These are phyloP conservation scores for Tetradesmus lagerheimii DNA, from an alignment of 139 green algal genomes.

Conservation along the genomic window DNA sequence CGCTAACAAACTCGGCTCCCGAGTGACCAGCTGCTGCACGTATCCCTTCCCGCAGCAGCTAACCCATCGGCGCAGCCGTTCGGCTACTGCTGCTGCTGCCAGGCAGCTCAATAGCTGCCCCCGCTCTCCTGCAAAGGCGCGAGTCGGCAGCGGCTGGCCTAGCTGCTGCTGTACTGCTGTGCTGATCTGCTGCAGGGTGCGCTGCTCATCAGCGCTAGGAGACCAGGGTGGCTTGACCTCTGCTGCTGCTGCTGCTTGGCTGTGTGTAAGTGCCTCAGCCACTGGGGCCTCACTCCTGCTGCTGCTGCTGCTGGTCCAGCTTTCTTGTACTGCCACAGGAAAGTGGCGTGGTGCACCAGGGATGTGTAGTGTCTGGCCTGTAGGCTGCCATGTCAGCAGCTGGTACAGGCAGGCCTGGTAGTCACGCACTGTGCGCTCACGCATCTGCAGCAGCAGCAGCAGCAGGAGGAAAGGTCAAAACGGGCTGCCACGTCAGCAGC, in stretches of 20 bases:
- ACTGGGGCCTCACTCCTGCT: background rate
- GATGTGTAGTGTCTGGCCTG: background rate
- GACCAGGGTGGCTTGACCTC: background rate
- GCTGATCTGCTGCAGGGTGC: background rate
- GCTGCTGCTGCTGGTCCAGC: background rate
- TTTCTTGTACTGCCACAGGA: conserved; percentile 30
- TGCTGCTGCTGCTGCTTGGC: background rate
- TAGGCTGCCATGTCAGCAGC: conserved; percentile 12
- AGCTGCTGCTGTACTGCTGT: conserved; percentile 17
- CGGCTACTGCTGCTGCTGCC: background rate
- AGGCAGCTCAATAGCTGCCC: background rate
- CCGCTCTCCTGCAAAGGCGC: conserved; percentile 14
- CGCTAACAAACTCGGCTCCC: conserved; percentile 32
- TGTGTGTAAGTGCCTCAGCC: background rate
- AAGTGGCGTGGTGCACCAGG: conserved; percentile 13
- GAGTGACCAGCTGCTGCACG: background rate
- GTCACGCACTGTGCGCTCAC: conserved; percentile 8
- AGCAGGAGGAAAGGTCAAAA: background rate
- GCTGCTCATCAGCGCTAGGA: background rate
- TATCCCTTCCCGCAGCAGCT: conserved; percentile 18
- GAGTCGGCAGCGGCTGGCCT: background rate
- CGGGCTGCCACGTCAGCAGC: too few relatives aligned
- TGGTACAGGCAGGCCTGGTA: conserved; percentile 15
- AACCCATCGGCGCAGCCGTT: background rate
- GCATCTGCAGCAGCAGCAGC: conserved; percentile 18